Evolutionary conservation across 768 basidiomycete genomes (phyloP).

Genomic region (Tylopilus balloui): DNA sequence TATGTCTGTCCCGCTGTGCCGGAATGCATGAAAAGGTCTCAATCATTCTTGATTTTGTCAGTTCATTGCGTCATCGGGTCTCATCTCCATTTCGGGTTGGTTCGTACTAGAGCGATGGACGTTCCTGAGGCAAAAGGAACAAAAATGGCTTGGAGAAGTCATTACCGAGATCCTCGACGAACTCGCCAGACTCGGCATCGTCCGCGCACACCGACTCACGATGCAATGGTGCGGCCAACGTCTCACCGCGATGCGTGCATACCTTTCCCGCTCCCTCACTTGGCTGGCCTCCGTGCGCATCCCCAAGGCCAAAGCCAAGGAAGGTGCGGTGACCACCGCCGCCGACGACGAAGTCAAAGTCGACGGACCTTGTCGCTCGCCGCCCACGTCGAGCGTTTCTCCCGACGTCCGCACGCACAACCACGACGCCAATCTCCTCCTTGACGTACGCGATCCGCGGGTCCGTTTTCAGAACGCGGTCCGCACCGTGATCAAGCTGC

Average conservation of each 20-base stretch:
- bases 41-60: background rate
- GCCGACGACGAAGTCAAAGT: background rate
- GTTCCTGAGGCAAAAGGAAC: constrained; percentile 40
- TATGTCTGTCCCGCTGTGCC: constrained; percentile 9
- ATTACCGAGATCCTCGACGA: constrained; percentile 23
- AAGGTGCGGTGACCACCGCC: background rate
- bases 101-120: constrained; percentile 47
- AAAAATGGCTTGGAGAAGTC: constrained; percentile 44
- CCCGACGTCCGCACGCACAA: background rate
- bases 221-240: constrained; percentile 23
- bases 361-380: background rate
- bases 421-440: constrained; percentile 10
- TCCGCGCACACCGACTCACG: constrained; percentile 22
- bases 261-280: constrained; percentile 9
- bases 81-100: constrained; percentile 48
- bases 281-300: constrained; percentile 10
- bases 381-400: constrained; percentile 5
- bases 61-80: constrained; percentile 35
- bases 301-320: background rate
- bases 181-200: constrained; percentile 18
- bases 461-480: constrained; percentile 39
- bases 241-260: constrained; percentile 6
- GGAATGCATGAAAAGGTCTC: background rate
- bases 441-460: constrained; percentile 24
- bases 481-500: constrained; percentile 40